A percentile compares a stretch with the other conserved stretches of the same genome.
Evolutionary conservation across 2,329 filamentous ascomycete species (phyloP).

Genomic region (Fusarium globosum): DNA sequence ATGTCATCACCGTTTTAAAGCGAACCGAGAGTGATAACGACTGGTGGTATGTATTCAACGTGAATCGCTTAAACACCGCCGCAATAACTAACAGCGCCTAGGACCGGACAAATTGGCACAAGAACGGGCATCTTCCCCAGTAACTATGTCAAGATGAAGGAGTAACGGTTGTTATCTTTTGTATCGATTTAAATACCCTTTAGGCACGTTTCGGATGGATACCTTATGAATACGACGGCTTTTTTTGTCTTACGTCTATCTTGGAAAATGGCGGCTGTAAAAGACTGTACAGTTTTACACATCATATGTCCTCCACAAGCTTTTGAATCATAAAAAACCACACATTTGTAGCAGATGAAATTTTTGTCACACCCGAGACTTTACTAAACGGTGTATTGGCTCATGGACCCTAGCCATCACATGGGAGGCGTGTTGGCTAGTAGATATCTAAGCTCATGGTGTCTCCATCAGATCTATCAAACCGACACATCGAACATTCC

Average conservation of each 20-base stretch:
- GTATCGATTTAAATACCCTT: conserved; percentile 39
- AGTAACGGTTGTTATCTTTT: conserved; percentile 49
- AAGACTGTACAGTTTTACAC: background rate
- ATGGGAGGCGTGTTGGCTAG: background rate
- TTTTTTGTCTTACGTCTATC: conserved; percentile 12
- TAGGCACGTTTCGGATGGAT: conserved; percentile 29
- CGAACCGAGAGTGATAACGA: conserved; percentile 93
- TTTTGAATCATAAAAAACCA: background rate
- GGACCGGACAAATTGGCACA: conserved; percentile 89
- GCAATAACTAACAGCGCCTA: conserved; percentile 46
- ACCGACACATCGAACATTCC: background rate
- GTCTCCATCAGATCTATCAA: background rate
- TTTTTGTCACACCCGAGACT: background rate
- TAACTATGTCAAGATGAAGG: conserved; percentile 76
- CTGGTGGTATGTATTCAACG: conserved; percentile 77
- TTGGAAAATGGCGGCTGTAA: background rate
- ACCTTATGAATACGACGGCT: conserved; percentile 5
- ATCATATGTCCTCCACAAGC: background rate
- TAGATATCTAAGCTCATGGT: background rate
- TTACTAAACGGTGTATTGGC: background rate
- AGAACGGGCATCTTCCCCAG: conserved; percentile 94
- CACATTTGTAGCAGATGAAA: background rate
- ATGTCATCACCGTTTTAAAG: conserved; percentile 94
- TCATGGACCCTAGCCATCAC: background rate
- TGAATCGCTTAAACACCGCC: too few species aligned